phyloP scores from a whole-genome alignment of 805 yeast genomes.

The Wickerhamiella azymoides region DNA sequence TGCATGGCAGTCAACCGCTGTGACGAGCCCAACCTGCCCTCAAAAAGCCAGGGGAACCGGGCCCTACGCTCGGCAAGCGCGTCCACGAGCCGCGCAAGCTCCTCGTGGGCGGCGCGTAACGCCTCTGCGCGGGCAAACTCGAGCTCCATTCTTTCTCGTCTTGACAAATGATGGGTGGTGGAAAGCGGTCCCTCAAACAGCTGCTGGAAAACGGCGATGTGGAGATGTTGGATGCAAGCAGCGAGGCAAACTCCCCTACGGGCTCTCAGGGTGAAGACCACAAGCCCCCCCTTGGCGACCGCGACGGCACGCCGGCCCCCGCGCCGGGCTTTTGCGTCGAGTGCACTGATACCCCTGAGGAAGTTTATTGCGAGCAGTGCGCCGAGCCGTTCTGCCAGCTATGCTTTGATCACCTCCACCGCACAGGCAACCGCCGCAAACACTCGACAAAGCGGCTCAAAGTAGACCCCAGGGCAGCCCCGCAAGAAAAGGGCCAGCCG shows the following conservation, averaged over 20 bases:
- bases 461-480: background rate
- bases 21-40: conserved; percentile 17
- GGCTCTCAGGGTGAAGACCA: background rate
- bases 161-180: conserved; percentile 2
- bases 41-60: background rate
- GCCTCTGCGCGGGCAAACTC: conserved; percentile 15
- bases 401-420: conserved; percentile 54
- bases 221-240: background rate
- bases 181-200: conserved; percentile 6
- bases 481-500: conserved; percentile 14
- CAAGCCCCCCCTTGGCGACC: too few relatives aligned
- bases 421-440: conserved; percentile 37
- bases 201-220: conserved; percentile 5
- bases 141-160: background rate
- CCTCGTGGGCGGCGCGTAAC: conserved; percentile 26
- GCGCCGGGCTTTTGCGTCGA: conserved; percentile 39
- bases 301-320: background rate
- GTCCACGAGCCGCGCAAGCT: conserved; percentile 55
- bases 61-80: conserved; percentile 44
- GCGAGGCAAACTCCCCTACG: background rate
- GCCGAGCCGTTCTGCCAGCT: conserved; percentile 56
- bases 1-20: conserved; percentile 43
- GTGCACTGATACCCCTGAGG: conserved; percentile 60
- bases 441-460: conserved; percentile 17
- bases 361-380: conserved; percentile 47